phyloP scores from a whole-genome alignment of 2,329 filamentous ascomycete genomes.

The Colletotrichum truncatum region DNA sequence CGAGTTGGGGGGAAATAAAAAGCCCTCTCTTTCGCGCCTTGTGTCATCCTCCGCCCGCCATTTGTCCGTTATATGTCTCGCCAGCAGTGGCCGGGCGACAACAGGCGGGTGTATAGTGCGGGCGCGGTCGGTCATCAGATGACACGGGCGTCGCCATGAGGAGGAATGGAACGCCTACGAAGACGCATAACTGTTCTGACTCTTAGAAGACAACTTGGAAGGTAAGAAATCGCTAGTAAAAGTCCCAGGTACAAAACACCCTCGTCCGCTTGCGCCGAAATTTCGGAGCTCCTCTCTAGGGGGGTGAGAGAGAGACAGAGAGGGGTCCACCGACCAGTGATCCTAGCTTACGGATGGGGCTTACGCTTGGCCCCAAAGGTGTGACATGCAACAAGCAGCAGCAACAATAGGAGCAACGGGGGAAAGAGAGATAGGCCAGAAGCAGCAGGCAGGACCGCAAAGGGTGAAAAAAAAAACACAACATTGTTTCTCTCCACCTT shows the following conservation, averaged over 20 bases:
- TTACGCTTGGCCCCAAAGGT: conserved; percentile 24
- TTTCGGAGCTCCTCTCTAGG: conserved; percentile 24
- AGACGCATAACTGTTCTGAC: conserved; percentile 18
- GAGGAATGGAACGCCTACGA: conserved; percentile 28
- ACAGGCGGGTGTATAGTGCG: conserved; percentile 1
- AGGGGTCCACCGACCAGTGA: conserved; percentile 19
- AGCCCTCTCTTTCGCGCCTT: conserved; percentile 6
- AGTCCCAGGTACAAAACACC: conserved; percentile 11
- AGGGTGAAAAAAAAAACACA: background rate
- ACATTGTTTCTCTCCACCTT: conserved; percentile 5
- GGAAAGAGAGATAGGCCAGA: background rate
- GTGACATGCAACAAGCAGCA: conserved; percentile 17
- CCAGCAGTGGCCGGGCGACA: conserved; percentile 18
- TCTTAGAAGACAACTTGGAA: background rate
- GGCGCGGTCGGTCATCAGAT: conserved; percentile 25
- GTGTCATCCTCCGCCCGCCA: background rate
- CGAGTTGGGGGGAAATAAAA: too few relatives aligned
- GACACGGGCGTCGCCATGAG: conserved; percentile 18
- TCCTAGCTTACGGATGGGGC: conserved; percentile 24
- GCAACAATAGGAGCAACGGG: too few relatives aligned
- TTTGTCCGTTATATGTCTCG: conserved; percentile 11
- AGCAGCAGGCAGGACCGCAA: background rate
- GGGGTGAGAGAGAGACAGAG: conserved; percentile 8
- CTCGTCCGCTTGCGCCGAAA: conserved; percentile 26
- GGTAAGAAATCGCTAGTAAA: background rate